phyloP scores from a whole-genome alignment of 2,329 filamentous ascomycete species.

The Fusarium sacchari region DNA sequence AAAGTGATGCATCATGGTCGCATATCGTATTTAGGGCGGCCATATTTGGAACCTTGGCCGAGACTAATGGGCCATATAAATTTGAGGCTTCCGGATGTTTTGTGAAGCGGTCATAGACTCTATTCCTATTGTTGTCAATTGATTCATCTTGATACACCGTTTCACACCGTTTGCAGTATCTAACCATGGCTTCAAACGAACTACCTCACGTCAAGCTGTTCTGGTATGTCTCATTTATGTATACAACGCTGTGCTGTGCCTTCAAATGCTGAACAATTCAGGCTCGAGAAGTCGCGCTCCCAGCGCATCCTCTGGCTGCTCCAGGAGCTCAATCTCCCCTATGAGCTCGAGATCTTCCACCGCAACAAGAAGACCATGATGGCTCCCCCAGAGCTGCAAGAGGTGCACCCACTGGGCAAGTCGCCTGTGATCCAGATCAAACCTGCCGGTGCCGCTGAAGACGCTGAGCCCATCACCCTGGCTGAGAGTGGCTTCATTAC shows the following conservation, averaged over 20 bases:
- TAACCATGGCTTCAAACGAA: constrained; percentile 44
- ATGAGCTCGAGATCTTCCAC: constrained; percentile 83
- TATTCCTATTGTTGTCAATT: neutral
- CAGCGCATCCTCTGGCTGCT: constrained; percentile 88
- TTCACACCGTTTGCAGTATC: neutral
- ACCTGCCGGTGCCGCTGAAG: constrained; percentile 46
- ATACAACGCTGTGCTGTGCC: neutral
- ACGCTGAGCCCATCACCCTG: constrained; percentile 66
- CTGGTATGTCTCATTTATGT: constrained; percentile 58
- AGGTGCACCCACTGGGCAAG: constrained; percentile 87
- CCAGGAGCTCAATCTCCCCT: constrained; percentile 81
- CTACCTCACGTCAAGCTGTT: constrained; percentile 69
- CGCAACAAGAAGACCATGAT: constrained; percentile 68
- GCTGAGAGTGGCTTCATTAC: constrained; percentile 85
- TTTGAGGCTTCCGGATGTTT: neutral
- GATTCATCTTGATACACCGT: neutral
- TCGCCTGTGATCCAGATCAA: constrained; percentile 79
- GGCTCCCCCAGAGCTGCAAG: constrained; percentile 80
- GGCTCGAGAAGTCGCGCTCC: constrained; percentile 84
- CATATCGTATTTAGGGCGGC: constrained; percentile 28
- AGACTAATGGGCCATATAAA: constrained; percentile 17
- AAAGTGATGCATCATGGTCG: neutral
- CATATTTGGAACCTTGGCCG: constrained; percentile 20
- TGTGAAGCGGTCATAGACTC: neutral
- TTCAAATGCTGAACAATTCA: constrained; percentile 49